These are phyloP conservation scores for Prunus mume DNA, from an alignment of 306 rosid species.

Conservation along the genomic window DNA sequence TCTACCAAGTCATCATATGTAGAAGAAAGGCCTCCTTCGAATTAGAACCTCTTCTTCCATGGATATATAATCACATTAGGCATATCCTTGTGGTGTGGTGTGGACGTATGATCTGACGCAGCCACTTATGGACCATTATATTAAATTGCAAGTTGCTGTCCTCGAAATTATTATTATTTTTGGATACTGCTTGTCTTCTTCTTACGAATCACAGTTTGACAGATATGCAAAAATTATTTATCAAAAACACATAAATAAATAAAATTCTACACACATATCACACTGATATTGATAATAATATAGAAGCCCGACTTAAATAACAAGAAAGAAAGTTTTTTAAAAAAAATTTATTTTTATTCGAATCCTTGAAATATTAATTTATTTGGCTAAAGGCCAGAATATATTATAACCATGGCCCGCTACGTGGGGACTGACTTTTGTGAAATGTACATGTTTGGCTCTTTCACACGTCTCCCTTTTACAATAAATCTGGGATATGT, in stretches of 20 bases:
- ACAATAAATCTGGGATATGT: conserved; percentile 1
- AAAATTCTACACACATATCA: no score
- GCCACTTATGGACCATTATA: background rate
- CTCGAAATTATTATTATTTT: no score
- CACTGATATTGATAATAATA: no score
- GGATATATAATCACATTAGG: no score
- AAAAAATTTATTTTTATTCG: no score
- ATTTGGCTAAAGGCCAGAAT: background rate
- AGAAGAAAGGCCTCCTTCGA: no score
- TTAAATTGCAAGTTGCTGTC: background rate
- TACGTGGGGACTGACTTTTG: conserved; percentile 9
- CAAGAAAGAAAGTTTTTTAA: no score
- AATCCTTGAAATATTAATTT: background rate
- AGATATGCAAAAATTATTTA: no score
- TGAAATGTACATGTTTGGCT: background rate
- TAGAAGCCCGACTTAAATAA: no score
- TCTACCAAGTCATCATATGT: no score
- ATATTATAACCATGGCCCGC: background rate
- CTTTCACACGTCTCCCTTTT: conserved; percentile 1
- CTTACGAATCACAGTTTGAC: no score
- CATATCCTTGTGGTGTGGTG: background rate
- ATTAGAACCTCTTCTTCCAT: background rate
- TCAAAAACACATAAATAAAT: fast-evolving
- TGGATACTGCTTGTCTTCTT: no score
- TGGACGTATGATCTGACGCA: background rate